Evolutionary conservation across 768 basidiomycete genomes (phyloP), one percentile per base, ranked within the genome.

Genomic region (Rhizopogon sp.): DNA sequence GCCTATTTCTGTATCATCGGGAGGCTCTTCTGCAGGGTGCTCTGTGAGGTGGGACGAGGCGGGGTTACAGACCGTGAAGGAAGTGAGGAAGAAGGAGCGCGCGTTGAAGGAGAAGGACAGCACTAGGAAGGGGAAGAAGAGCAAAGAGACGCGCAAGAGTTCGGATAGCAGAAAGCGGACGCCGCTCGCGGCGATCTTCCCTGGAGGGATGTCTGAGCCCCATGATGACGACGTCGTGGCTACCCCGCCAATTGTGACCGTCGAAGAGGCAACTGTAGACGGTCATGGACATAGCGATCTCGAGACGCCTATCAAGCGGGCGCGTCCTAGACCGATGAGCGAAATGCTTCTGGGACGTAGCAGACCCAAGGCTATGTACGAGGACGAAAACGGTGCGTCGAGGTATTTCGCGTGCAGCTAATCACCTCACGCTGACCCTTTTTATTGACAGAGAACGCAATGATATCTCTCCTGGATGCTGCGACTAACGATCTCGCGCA

Each of bases 401-500:
- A 8, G 33, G 6, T n/a, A 14, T 33, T 5, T 17, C 6, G 25
- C 11, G 4, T n/a, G 2, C 42, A 25, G 0, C 7, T 3, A 3
- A 31, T 35, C 10, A 58, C 6, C 0, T 49, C 7, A n/a, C 35
- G 16, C 2, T 43, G 16, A 31, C 43, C 9, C 11, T 0, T 53
- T 53, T 17, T 3, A 31, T 46, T 45, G n/a, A 14, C 6, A 71
- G 62, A 71, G 4, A 56, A 58, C 80, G 88, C 79, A 57, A 81
- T 81, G 13, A 63, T 90, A 1, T 87, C 84, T 0, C 78, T 89
- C 31, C 72, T 91, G n/a, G 86, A 86, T 58, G 87, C 88, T 0
- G 90, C 87, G 0, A 92, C 90, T 1, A 82, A 88, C 50, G 90
- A 92, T 41, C 78, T 93, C 3, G 90, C 87, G 0, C 81, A 81